These are phyloP conservation scores for Daldinia sp. DNA, from an alignment of 2,329 filamentous ascomycete species.

Conservation along the genomic window DNA sequence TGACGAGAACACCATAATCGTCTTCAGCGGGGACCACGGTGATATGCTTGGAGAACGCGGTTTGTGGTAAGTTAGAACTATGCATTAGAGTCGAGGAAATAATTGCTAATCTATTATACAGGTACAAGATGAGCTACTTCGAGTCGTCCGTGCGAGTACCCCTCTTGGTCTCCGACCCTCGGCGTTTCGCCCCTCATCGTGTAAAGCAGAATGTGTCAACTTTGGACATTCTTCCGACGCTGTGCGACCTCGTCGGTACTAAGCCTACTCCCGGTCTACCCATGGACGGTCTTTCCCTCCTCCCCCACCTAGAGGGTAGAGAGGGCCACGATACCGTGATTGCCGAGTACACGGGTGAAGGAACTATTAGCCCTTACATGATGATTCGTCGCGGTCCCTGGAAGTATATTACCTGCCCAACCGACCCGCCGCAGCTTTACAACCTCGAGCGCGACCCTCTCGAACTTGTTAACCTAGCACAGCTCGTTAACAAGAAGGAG, in stretches of 20 bases:
- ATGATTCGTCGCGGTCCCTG: constrained; percentile 91
- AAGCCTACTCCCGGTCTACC: constrained; percentile 75
- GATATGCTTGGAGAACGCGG: constrained; percentile 95
- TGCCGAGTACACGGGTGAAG: constrained; percentile 94
- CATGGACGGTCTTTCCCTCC: constrained; percentile 83
- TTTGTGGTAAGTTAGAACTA: constrained; percentile 67
- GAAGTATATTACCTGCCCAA: constrained; percentile 90
- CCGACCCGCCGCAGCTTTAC: constrained; percentile 85
- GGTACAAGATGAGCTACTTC: constrained; percentile 96
- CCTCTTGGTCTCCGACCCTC: constrained; percentile 82
- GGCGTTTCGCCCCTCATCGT: constrained; percentile 76
- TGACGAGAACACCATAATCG: constrained; percentile 85
- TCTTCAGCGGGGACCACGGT: constrained; percentile 93
- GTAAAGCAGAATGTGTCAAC: constrained; percentile 89
- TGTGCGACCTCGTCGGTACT: constrained; percentile 82
- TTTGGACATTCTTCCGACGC: constrained; percentile 86
- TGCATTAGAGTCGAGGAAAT: background rate
- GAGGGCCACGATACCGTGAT: constrained; percentile 86
- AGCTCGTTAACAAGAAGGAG: constrained; percentile 51
- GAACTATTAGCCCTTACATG: constrained; percentile 86
- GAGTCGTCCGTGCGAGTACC: constrained; percentile 91
- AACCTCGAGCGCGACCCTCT: constrained; percentile 78
- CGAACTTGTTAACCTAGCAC: constrained; percentile 78
- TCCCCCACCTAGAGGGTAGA: constrained; percentile 76
- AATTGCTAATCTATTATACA: constrained; percentile 32